Conservation (phyloP, 208 protist species). For the Trypanosoma mega region DNA sequence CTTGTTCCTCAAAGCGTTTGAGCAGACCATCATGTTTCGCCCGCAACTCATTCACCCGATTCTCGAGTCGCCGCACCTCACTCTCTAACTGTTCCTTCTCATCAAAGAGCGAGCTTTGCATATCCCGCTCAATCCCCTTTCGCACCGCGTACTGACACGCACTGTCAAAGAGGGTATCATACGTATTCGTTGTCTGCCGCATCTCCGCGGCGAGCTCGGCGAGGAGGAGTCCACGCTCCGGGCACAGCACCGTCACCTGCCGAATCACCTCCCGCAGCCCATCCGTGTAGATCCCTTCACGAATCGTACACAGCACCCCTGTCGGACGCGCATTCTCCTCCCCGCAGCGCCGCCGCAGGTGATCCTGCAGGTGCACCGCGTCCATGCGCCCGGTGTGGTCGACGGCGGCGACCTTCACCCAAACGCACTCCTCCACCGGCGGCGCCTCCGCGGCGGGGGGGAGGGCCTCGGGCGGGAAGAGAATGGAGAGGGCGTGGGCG, state of each 20-base stretch:
- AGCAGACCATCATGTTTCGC: conserved; percentile 78
- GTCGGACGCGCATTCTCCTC: conserved; percentile 59
- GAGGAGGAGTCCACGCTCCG: conserved; percentile 83
- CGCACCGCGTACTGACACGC: conserved; percentile 83
- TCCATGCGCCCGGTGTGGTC: conserved; percentile 67
- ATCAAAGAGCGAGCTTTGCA: conserved; percentile 59
- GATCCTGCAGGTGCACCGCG: conserved; percentile 70
- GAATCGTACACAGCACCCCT: conserved; percentile 69
- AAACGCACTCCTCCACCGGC: conserved; percentile 9
- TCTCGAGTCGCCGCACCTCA: conserved; percentile 85
- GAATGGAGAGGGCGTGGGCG: conserved; percentile 32
- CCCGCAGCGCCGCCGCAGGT: conserved; percentile 60
- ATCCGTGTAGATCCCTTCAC: conserved; percentile 78
- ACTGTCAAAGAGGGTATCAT: conserved; percentile 84
- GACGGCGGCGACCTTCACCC: conserved; percentile 52
- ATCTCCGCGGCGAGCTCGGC: conserved; percentile 60
- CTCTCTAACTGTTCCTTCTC: conserved; percentile 69
- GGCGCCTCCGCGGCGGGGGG: not conserved
- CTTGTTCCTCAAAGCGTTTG: conserved; percentile 86
- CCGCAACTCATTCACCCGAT: conserved; percentile 80
- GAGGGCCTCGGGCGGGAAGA: conserved; percentile 41
- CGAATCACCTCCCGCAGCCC: conserved; percentile 82
- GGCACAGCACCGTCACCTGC: conserved; percentile 82
- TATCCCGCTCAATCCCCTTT: conserved; percentile 85
- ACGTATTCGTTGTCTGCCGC: conserved; percentile 70